phyloP scores from a whole-genome alignment of 148 eudicot species.

The Polygonum maritimum region DNA sequence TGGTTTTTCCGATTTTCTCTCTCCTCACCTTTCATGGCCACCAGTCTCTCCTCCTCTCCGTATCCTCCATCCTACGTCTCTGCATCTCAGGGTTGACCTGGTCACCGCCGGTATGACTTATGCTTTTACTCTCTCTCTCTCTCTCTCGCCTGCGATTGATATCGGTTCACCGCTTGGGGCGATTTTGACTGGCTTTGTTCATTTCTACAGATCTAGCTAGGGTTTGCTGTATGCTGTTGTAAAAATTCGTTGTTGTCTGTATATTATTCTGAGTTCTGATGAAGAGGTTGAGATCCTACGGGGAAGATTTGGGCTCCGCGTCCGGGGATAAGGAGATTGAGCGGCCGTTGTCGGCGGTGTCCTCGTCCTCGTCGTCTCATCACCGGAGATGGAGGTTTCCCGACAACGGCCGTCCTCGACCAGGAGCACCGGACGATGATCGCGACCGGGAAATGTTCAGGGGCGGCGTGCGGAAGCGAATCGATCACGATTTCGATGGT shows the following conservation, averaged over 20 bases:
- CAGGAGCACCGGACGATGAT: conserved; percentile 19
- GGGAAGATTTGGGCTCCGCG: conserved; percentile 28
- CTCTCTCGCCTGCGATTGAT: not conserved
- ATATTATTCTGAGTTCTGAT: conserved; percentile 15
- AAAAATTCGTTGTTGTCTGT: not conserved
- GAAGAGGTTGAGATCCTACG: conserved; percentile 38
- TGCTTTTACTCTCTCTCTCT: conserved; percentile 3
- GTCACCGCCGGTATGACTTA: conserved; percentile 4
- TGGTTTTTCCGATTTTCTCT: not conserved
- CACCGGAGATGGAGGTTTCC: conserved; percentile 23
- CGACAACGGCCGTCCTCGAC: conserved; percentile 24
- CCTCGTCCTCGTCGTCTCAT: conserved; percentile 26
- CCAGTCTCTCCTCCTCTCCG: not conserved
- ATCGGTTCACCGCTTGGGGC: not conserved
- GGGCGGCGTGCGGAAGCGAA: conserved; percentile 17
- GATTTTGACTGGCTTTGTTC: not conserved
- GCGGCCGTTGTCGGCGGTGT: conserved; percentile 21
- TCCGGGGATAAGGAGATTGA: conserved; percentile 26
- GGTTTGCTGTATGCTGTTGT: conserved; percentile 3
- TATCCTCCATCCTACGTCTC: not conserved
- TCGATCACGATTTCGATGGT: conserved; percentile 14
- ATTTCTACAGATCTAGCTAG: conserved; percentile 6
- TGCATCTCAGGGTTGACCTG: conserved; percentile 1
- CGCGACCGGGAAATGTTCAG: conserved; percentile 27
- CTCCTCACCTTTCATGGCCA: conserved; percentile 7